Conservation (phyloP, 805 yeast species). For the Lipomyces yamadae region DNA sequence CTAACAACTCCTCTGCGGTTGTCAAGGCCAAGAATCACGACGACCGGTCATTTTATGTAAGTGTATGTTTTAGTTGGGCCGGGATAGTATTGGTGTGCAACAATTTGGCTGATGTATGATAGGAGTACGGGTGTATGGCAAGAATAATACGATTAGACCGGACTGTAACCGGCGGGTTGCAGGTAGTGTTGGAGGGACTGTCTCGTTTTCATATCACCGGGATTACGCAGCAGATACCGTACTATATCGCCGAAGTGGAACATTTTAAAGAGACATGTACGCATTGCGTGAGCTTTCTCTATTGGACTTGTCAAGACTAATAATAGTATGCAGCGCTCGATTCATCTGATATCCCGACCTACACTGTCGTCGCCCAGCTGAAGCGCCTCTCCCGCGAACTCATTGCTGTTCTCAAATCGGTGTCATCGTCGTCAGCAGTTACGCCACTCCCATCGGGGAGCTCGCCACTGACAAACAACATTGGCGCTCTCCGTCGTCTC, state of each 20-base stretch:
- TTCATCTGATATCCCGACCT: constrained; percentile 33
- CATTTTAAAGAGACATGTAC: constrained; percentile 8
- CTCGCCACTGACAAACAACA: neutral
- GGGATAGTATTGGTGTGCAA: no score
- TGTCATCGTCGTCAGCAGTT: neutral
- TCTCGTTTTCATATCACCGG: constrained; percentile 30
- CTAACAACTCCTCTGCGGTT: constrained; percentile 5
- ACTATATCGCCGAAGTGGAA: constrained; percentile 14
- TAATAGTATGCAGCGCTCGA: constrained; percentile 27
- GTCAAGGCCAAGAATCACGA: neutral
- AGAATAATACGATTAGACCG: constrained; percentile 38
- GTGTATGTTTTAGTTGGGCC: neutral
- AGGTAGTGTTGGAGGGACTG: constrained; percentile 38
- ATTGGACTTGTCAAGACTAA: constrained; percentile 11
- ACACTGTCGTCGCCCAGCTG: constrained; percentile 33
- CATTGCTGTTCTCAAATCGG: constrained; percentile 24
- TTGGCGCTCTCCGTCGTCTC: constrained; percentile 27
- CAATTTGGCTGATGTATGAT: neutral
- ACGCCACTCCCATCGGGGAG: neutral
- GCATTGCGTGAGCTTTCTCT: neutral
- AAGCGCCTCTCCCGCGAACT: constrained; percentile 35
- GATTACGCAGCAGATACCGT: constrained; percentile 22
- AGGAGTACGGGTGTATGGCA: constrained; percentile 37
- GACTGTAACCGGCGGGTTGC: constrained; percentile 21
- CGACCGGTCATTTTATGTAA: constrained; percentile 15